These are phyloP conservation scores for Pezicula neosporulosa DNA, from an alignment of 2,329 filamentous ascomycete species.

Conservation along the genomic window DNA sequence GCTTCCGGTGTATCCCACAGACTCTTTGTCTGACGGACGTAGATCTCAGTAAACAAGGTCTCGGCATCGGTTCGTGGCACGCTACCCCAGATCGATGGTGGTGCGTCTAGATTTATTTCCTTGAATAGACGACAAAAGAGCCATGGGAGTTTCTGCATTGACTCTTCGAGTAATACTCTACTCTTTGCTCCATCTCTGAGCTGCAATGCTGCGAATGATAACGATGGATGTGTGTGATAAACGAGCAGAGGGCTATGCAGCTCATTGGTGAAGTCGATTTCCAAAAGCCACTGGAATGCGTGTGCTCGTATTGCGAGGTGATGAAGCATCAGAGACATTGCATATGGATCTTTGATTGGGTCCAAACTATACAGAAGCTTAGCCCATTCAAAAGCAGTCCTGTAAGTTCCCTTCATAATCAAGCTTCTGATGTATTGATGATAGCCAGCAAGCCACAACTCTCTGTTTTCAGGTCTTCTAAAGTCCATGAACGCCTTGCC, in stretches of 20 bases:
- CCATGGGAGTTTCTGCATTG: constrained; percentile 78
- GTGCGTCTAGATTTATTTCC: constrained; percentile 74
- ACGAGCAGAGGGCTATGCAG: constrained; percentile 34
- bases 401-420: constrained; percentile 86
- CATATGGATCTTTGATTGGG: constrained; percentile 74
- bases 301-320: constrained; percentile 78
- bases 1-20: constrained; percentile 70
- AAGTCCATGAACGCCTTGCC: constrained; percentile 84
- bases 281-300: constrained; percentile 72
- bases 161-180: constrained; percentile 58
- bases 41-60: constrained; percentile 59
- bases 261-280: constrained; percentile 40
- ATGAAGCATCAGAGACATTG: constrained; percentile 76
- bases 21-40: constrained; percentile 64
- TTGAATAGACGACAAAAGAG: constrained; percentile 77
- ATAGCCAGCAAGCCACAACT: constrained; percentile 88
- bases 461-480: constrained; percentile 77
- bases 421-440: constrained; percentile 85
- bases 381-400: constrained; percentile 90
- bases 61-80: constrained; percentile 51
- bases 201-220: constrained; percentile 73
- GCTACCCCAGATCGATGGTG: constrained; percentile 79
- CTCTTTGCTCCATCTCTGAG: constrained; percentile 64
- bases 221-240: constrained; percentile 71
- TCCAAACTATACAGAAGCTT: constrained; percentile 78